Base-by-base conservation (phyloP, 805 yeast species). In the Metschnikowia corniflorae region DNA sequence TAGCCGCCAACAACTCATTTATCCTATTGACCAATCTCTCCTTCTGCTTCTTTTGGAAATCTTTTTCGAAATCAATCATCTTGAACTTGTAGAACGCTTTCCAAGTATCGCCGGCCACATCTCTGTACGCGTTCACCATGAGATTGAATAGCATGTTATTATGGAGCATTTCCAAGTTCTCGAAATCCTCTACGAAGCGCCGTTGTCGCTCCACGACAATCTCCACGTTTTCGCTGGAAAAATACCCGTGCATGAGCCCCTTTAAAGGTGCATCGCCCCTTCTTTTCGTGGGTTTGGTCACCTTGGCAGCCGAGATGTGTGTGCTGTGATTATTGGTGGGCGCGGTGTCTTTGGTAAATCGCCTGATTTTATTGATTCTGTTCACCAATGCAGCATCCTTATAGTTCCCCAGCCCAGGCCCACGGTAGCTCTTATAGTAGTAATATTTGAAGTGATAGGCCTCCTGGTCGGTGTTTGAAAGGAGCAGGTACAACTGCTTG, bases 321-420 rank as follows among this genome's bases (percentile, higher is more conserved):
- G 58, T 47, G n/a, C 52, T 37, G 5, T 55, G 62, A 23, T 44
- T 44, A 23, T 30, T 35, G 13, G 36, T 20, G 9, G 49, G 49
- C 2, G 44, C 42, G 6, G 40, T 15, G 3, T 35, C 47, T 6
- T 36, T 26, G 5, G 50, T 25, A 26, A 44, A 44, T n/a, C 39
- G 33, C 39, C 37, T 35, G 29, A 68, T 58, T 34, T 57, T 57
- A 47, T 65, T 68, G 42, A 68, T 63, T 28, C 61, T 53, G 42
- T 62, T 66, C 42, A 65, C 60, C 26, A 68, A 44, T 2, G 70
- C 61, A 1, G 69, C 70, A 46, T 68, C 73, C 43, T 68, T 68
- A 45, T 64, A 68, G 40, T 66, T 68, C 3, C 73, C 73, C 29
- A 66, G 60, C 2, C 73, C 73, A 2, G 71, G 72, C 1, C 73